These are phyloP conservation scores for Orobanche coerulescens DNA, from an alignment of 257 asterid species.

Conservation along the genomic window DNA sequence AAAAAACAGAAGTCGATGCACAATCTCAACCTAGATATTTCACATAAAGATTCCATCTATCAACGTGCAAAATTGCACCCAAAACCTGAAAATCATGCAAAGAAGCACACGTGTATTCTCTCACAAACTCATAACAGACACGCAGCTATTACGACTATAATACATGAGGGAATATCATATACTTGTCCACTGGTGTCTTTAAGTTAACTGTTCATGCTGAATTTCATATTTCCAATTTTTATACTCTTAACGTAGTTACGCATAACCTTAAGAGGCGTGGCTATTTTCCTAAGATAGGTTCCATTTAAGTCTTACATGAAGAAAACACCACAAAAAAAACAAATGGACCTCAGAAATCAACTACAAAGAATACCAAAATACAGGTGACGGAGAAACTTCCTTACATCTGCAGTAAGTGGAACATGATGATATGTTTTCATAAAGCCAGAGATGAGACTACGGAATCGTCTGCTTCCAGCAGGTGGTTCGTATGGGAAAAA, in stretches of 20 bases:
- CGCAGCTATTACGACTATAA: neutral
- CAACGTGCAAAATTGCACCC: neutral
- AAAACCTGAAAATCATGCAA: neutral
- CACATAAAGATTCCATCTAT: neutral
- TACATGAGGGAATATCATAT: neutral
- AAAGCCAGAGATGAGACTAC: conserved; percentile 73
- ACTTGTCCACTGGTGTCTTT: neutral
- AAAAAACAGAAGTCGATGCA: too few relatives aligned
- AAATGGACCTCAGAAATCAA: neutral
- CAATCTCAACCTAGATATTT: neutral
- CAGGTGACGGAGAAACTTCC: conserved; percentile 22
- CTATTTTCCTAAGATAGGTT: neutral
- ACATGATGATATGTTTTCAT: conserved; percentile 90
- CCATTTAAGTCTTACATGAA: conserved; percentile 1
- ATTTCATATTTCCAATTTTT: neutral
- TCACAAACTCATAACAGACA: neutral
- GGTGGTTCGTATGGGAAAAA: conserved; percentile 88
- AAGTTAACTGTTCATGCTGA: neutral
- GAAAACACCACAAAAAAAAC: neutral
- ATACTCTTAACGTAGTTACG: neutral
- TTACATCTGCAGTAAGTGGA: conserved; percentile 89
- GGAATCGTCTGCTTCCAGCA: conserved; percentile 90
- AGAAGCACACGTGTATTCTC: neutral
- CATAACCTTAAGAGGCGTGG: neutral
- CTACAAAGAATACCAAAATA: conserved; percentile 7